phyloP scores from a whole-genome alignment of 306 rosid genomes.

The Carpinus viminea region DNA sequence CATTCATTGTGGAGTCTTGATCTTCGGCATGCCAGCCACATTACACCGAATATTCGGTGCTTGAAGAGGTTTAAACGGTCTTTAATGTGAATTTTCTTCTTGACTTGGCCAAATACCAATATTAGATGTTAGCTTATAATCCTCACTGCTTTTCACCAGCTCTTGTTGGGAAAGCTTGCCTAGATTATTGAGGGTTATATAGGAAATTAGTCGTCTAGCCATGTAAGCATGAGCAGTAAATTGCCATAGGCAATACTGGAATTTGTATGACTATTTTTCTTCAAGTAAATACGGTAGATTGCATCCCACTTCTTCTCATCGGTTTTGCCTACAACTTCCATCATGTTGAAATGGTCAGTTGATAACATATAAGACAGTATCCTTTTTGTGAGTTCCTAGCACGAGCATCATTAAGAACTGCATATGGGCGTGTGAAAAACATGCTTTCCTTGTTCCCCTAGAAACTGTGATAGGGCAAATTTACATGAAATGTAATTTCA shows the following conservation, averaged over 20 bases:
- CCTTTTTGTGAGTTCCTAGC: not conserved
- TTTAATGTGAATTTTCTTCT: not conserved
- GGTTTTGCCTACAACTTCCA: not conserved
- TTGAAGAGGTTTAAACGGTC: not conserved
- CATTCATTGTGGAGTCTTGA: not conserved
- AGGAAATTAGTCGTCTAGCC: not conserved
- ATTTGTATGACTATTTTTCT: not conserved
- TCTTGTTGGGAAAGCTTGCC: not conserved
- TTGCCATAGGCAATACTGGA: not conserved
- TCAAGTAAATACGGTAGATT: not conserved
- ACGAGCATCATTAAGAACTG: not conserved
- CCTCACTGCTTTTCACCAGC: not conserved
- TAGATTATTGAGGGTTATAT: not conserved
- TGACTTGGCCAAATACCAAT: not conserved
- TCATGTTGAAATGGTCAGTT: not conserved
- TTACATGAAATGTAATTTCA: not conserved
- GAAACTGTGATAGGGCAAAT: not conserved
- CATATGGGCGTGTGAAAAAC: not conserved
- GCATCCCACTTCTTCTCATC: not conserved
- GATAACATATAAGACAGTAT: not conserved
- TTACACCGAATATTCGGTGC: not conserved
- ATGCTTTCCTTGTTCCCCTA: not conserved
- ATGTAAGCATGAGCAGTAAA: not conserved
- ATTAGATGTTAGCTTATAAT: not conserved
- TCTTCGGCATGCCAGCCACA: not conserved